phyloP scores from a whole-genome alignment of 2,329 filamentous ascomycete genomes.

The Endothia cerciana region DNA sequence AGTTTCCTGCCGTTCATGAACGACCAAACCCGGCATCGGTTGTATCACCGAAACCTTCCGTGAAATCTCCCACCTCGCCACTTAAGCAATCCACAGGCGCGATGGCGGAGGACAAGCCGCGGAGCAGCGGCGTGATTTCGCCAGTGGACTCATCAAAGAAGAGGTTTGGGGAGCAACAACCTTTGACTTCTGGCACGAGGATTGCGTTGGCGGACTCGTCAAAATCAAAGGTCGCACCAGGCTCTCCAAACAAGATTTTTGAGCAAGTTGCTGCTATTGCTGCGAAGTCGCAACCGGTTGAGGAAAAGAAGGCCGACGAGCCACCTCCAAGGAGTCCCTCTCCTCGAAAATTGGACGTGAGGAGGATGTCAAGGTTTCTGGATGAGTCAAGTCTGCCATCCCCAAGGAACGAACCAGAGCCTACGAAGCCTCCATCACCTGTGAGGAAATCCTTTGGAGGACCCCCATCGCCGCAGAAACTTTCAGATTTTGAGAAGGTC shows the following conservation, averaged over 20 bases:
- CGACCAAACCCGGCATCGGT: slow-evolving; percentile 27
- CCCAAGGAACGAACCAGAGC: slow-evolving; percentile 37
- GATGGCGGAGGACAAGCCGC: slow-evolving; percentile 10
- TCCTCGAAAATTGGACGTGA: slow-evolving; percentile 62
- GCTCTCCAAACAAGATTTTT: slow-evolving; percentile 39
- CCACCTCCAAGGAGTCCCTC: slow-evolving; percentile 48
- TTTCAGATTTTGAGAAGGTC: slow-evolving; percentile 36
- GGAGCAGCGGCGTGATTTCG: slow-evolving; percentile 23
- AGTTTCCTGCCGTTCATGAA: slow-evolving; percentile 1
- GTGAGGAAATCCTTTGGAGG: slow-evolving; percentile 53
- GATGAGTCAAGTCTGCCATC: slow-evolving; percentile 45
- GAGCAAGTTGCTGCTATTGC: slow-evolving; percentile 40
- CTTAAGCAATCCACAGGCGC: slow-evolving; percentile 31
- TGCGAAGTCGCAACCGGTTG: slow-evolving; percentile 33
- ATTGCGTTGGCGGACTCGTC: slow-evolving; percentile 36
- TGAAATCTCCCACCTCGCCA: slow-evolving; percentile 31
- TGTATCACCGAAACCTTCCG: slow-evolving; percentile 35
- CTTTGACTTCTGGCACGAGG: slow-evolving; percentile 32
- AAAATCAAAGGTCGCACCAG: slow-evolving; percentile 30
- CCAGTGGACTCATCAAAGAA: slow-evolving; percentile 31
- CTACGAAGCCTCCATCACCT: slow-evolving; percentile 39
- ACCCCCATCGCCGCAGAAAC: slow-evolving; percentile 21
- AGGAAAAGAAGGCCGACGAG: slow-evolving; percentile 38
- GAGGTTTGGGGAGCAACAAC: slow-evolving; percentile 29
- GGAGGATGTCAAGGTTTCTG: slow-evolving; percentile 62